Conservation (phyloP, 2,329 filamentous ascomycete species). For the Penicillium paneum region DNA sequence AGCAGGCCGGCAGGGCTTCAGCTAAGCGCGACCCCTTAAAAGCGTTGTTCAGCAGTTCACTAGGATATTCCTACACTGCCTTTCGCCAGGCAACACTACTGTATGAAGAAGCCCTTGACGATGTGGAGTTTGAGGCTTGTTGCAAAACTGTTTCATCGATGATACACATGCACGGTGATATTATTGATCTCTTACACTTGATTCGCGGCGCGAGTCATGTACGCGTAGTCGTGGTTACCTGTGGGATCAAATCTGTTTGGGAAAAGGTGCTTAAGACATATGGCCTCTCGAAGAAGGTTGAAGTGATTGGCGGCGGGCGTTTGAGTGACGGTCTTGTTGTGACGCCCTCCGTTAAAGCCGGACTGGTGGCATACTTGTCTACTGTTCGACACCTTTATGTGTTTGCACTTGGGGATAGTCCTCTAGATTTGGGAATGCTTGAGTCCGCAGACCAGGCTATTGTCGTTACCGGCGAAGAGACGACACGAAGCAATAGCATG, state of each 20-base stretch:
- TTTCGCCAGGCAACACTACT: slow-evolving; percentile 56
- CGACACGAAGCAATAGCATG: too few species aligned
- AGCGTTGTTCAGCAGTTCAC: slow-evolving; percentile 45
- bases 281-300: slow-evolving; percentile 43
- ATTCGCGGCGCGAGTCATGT: slow-evolving; percentile 35
- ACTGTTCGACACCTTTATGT: slow-evolving; percentile 16
- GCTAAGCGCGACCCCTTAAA: slow-evolving; percentile 34
- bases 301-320: slow-evolving; percentile 54
- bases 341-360: slow-evolving; percentile 50
- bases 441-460: too few species aligned
- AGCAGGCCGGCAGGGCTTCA: slow-evolving; percentile 3
- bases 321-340: slow-evolving; percentile 51
- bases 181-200: slow-evolving; percentile 45
- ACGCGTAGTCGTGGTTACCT: slow-evolving; percentile 53
- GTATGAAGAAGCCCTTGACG: slow-evolving; percentile 47
- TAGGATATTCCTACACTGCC: slow-evolving; percentile 53
- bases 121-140: slow-evolving; percentile 42
- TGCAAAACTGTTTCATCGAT: slow-evolving; percentile 47
- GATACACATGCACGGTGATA: slow-evolving; percentile 48
- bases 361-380: slow-evolving; percentile 46
- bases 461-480: too few species aligned
- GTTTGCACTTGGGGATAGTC: too few species aligned
- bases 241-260: slow-evolving; percentile 55
- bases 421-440: too few species aligned
- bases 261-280: slow-evolving; percentile 50